Percentiles rank a stretch among this genome's conserved stretches.
Evolutionary conservation across 345 rosid genomes (phyloP).

Genomic region (Salix viminalis): DNA sequence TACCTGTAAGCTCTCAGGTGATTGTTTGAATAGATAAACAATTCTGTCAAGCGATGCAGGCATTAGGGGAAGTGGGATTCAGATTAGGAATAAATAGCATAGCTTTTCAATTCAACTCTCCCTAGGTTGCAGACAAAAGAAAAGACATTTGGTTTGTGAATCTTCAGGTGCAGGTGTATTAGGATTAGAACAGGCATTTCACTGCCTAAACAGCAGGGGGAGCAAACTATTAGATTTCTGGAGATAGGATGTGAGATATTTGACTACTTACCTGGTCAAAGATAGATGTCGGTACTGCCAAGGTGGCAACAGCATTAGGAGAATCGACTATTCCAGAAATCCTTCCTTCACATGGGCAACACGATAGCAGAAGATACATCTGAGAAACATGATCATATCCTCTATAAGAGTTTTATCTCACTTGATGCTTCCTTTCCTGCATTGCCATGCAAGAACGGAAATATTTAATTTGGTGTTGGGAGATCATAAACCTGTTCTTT

Average conservation of each 20-base stretch:
- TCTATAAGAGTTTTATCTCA: no score
- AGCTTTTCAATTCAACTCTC: neutral
- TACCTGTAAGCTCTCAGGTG: neutral
- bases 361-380: conserved; percentile 77
- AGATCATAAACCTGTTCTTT: no score
- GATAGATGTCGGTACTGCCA: conserved; percentile 76
- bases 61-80: neutral
- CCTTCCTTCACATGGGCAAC: conserved; percentile 96
- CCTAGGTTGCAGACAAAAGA: neutral
- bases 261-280: conserved; percentile 72
- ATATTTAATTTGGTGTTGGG: no score
- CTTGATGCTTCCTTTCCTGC: no score
- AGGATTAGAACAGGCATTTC: no score
- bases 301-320: conserved; percentile 84
- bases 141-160: neutral
- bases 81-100: neutral
- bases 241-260: neutral
- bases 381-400: conserved; percentile 19
- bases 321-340: conserved; percentile 85
- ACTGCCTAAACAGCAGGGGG: no score
- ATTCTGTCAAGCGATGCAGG: neutral
- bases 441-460: no score
- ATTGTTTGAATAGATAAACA: neutral
- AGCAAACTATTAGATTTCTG: no score
- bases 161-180: no score